These are phyloP conservation scores for Marasmius tenuissimus DNA, from an alignment of 1,284 basidiomycete genomes.

Conservation along the genomic window DNA sequence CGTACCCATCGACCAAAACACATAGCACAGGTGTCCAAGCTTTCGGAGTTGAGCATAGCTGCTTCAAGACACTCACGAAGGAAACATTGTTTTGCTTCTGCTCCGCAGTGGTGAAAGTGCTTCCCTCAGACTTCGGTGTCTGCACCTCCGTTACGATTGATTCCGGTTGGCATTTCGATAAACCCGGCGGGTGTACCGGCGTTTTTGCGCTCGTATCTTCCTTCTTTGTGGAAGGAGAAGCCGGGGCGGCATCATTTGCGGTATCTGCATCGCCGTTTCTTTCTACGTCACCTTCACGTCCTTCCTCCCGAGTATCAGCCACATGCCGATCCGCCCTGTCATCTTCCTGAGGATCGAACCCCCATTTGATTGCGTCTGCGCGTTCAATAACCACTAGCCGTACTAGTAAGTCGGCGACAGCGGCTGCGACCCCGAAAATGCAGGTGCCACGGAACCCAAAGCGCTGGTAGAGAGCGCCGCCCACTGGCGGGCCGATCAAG, in stretches of 20 bases:
- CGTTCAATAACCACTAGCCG: conserved; percentile 66
- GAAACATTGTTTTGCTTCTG: conserved; percentile 19
- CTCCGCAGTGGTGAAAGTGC: conserved; percentile 11
- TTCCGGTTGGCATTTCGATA: no score
- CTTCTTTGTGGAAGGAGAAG: not conserved
- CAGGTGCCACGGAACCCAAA: conserved; percentile 79
- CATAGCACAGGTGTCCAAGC: conserved; percentile 53
- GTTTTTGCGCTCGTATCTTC: not conserved
- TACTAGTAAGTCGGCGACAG: conserved; percentile 61
- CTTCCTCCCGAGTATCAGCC: no score
- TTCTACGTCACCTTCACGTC: no score
- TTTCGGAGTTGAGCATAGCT: conserved; percentile 51
- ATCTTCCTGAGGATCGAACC: conserved; percentile 40
- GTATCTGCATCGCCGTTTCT: not conserved
- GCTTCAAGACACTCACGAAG: conserved; percentile 41
- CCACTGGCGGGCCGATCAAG: conserved; percentile 68
- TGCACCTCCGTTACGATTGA: not conserved
- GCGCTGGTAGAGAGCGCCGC: conserved; percentile 62
- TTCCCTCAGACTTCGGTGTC: not conserved
- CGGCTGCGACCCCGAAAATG: conserved; percentile 65
- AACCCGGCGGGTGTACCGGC: not conserved
- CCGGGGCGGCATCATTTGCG: not conserved
- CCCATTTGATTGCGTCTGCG: conserved; percentile 54
- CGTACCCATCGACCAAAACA: conserved; percentile 63
- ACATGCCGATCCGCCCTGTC: no score